phyloP scores from a whole-genome alignment of 2,329 filamentous ascomycete species.

The Penicillium sp. region DNA sequence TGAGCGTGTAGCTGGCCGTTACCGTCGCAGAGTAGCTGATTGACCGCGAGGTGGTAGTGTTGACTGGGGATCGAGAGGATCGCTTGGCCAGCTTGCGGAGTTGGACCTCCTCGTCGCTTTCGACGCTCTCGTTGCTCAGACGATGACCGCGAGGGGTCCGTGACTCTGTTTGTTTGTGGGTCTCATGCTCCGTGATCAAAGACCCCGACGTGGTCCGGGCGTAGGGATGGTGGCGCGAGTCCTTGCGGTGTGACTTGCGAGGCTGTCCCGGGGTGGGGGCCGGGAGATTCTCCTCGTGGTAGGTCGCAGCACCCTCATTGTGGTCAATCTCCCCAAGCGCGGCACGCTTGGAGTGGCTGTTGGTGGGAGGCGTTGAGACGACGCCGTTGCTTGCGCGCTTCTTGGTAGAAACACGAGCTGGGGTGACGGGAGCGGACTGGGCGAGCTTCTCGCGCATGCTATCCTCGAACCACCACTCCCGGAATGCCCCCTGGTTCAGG shows the following conservation, averaged over 20 bases:
- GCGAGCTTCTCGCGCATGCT: constrained; percentile 75
- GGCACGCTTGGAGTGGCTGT: constrained; percentile 65
- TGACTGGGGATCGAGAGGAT: constrained; percentile 57
- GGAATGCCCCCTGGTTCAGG: constrained; percentile 90
- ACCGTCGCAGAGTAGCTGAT: constrained; percentile 70
- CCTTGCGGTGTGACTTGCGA: constrained; percentile 74
- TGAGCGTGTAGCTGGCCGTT: constrained; percentile 59
- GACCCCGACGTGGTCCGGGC: constrained; percentile 49
- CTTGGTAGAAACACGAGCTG: constrained; percentile 49
- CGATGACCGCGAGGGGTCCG: constrained; percentile 50
- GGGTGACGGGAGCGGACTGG: constrained; percentile 55
- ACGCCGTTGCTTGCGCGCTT: constrained; percentile 63
- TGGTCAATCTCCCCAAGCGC: constrained; percentile 92
- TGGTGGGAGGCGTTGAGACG: constrained; percentile 78
- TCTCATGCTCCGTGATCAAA: constrained; percentile 35
- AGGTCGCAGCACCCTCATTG: constrained; percentile 53
- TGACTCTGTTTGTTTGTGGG: constrained; percentile 25
- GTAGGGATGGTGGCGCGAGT: constrained; percentile 69
- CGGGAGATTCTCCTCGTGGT: constrained; percentile 76
- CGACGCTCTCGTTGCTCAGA: constrained; percentile 52
- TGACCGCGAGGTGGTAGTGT: constrained; percentile 60
- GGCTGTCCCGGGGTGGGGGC: constrained; percentile 94
- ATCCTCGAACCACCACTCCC: constrained; percentile 92
- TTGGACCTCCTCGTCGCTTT: constrained; percentile 79
- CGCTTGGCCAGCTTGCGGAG: constrained; percentile 67